Evolutionary conservation across 2,329 filamentous ascomycete genomes (phyloP).

Genomic region (Neonectria sp.): DNA sequence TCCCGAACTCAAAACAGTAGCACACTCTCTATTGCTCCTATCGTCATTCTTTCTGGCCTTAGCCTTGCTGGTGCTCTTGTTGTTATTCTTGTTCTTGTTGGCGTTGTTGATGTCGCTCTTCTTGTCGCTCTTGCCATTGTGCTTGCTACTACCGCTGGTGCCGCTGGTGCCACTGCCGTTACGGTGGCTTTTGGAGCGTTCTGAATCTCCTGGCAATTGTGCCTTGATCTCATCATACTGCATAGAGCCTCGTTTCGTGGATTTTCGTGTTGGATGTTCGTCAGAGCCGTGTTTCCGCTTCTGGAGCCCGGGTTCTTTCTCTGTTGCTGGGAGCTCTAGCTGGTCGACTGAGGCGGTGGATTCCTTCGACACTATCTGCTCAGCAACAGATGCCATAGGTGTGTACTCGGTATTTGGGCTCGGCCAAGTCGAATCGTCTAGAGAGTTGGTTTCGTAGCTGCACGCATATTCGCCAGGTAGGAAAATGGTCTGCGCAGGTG

Average conservation of each 20-base stretch:
- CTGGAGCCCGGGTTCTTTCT: neutral
- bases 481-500: neutral
- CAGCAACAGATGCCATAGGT: neutral
- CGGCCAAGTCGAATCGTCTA: neutral
- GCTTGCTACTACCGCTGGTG: no score
- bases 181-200: neutral
- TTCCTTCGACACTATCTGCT: neutral
- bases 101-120: neutral
- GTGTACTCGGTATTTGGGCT: neutral
- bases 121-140: neutral
- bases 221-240: neutral
- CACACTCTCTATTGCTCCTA: neutral
- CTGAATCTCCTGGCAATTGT: neutral
- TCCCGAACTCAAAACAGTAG: neutral
- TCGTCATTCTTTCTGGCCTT: neutral
- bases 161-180: no score
- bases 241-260: neutral
- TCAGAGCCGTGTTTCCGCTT: neutral
- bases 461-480: no score
- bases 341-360: neutral
- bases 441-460: neutral
- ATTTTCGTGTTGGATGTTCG: neutral
- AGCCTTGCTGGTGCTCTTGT: neutral
- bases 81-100: neutral
- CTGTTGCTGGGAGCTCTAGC: no score